Evolutionary conservation across 1,139 yeast genomes (phyloP), one percentile per base, ranked within the genome.

Genomic region (Candida tropicalis): DNA sequence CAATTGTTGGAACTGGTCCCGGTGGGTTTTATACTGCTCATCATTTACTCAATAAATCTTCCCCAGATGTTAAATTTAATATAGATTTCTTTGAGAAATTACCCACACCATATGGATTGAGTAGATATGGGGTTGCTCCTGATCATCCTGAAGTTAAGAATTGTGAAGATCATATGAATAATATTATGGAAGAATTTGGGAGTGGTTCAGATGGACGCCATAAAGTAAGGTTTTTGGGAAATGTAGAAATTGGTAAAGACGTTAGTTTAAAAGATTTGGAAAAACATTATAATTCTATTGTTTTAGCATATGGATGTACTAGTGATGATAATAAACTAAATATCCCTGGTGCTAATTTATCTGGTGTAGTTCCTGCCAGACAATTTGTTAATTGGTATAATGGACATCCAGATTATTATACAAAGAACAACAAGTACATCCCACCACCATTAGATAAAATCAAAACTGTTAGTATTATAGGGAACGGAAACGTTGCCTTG

Each of bases 101-200:
- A 28, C 97, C 98, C 0, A 83, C 91, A 2, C 99, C 99, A 0
- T 93, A 78, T 65, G 99, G 99, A 0, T 70, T 93, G 29, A 83
- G 93, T 39, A 66, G 99, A 35, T 91, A 81, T 59, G 99, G 99
- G 1, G 98, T 93, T n/a, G 98, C 99, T 0, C 99, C 99, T 1
- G 99, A 93, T 65, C 99, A 93, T 62, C 97, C 97, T 0, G 99
- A 93, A 58, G 98, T 93, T 29, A 93, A 93, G 61, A 83, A 82
- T 49, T 86, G 95, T 57, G 90, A 89, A 60, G 95, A 87, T 18
- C 84, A 90, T 44, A 83, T 95, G 59, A 75, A 75, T 5, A 81
- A 82, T 46, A 76, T 86, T 23, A 85, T 85, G 57, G 50, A 57
- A 20, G 68, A 56, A 24, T 57, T 51, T 23, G 34, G 39, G 10